Percentiles rank a stretch among this genome's conserved stretches.
Evolutionary conservation across 345 rosid species (phyloP).

Genomic region (Aethionema arabicum): DNA sequence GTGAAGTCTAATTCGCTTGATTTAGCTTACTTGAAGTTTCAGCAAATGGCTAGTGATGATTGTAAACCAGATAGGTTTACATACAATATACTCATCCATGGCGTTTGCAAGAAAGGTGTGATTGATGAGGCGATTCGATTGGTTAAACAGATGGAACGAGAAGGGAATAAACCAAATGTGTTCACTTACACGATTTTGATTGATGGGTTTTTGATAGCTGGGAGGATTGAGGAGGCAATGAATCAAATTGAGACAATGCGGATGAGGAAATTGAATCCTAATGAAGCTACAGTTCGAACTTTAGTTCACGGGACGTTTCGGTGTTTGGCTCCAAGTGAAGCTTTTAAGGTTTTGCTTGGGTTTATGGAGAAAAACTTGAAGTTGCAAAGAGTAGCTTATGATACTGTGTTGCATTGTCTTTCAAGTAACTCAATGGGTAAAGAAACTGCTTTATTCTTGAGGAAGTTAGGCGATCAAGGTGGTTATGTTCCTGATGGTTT

Average conservation of each 20-base stretch:
- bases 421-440: constrained; percentile 63
- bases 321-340: constrained; percentile 45
- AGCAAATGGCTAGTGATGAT: constrained; percentile 74
- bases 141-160: constrained; percentile 79
- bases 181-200: constrained; percentile 72
- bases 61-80: constrained; percentile 90
- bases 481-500: constrained; percentile 61
- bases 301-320: constrained; percentile 80
- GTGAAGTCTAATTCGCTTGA: constrained; percentile 81
- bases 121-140: constrained; percentile 80
- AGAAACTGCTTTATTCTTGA: constrained; percentile 62
- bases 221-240: constrained; percentile 68
- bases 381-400: constrained; percentile 53
- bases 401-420: constrained; percentile 64
- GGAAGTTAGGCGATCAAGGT: constrained; percentile 49
- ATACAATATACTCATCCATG: constrained; percentile 83
- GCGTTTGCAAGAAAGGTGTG: constrained; percentile 78
- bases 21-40: constrained; percentile 86
- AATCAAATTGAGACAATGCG: constrained; percentile 57
- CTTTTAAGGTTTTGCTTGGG: constrained; percentile 50
- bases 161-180: constrained; percentile 67
- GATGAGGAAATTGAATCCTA: constrained; percentile 53
- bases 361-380: constrained; percentile 53
- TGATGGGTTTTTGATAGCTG: constrained; percentile 78
- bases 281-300: constrained; percentile 78